Evolutionary conservation across 257 asterid genomes (phyloP).

Genomic region (Rauvolfia tetraphylla): DNA sequence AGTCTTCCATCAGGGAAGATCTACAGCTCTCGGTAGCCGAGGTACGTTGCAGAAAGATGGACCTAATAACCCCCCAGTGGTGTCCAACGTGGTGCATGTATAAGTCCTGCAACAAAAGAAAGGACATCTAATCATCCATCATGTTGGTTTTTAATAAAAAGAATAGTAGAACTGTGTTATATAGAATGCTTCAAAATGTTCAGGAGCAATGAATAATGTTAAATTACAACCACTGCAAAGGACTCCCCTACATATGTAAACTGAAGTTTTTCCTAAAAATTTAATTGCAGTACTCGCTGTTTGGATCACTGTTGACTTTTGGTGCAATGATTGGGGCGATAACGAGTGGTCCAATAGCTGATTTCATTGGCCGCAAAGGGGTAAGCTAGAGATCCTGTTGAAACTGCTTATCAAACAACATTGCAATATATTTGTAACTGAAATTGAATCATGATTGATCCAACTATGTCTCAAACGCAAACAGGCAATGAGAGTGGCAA

Average conservation of each 20-base stretch:
- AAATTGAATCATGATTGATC: constrained; percentile 5
- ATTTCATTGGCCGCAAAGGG: constrained; percentile 82
- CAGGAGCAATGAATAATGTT: neutral
- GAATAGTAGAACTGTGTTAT: neutral
- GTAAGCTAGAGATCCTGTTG: constrained; percentile 33
- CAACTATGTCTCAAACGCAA: constrained; percentile 19
- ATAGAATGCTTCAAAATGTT: neutral
- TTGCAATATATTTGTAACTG: neutral
- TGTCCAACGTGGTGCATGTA: neutral
- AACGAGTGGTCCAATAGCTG: constrained; percentile 84
- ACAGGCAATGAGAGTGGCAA: constrained; percentile 89
- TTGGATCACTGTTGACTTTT: constrained; percentile 85
- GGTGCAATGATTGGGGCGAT: constrained; percentile 99
- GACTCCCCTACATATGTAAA: neutral
- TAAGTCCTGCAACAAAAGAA: neutral
- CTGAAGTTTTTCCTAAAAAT: neutral
- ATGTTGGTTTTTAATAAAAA: too few relatives aligned
- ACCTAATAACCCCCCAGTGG: neutral
- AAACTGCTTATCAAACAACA: neutral
- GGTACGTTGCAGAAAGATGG: constrained; percentile 37
- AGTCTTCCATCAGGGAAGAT: constrained; percentile 69
- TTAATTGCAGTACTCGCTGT: constrained; percentile 70
- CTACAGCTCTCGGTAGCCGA: constrained; percentile 69
- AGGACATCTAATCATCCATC: neutral
- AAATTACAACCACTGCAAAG: neutral